Evolutionary conservation across 352 stramenopile species (phyloP), one percentile per base, ranked within the genome.

Genomic region (Phytopythium oedochilum): DNA sequence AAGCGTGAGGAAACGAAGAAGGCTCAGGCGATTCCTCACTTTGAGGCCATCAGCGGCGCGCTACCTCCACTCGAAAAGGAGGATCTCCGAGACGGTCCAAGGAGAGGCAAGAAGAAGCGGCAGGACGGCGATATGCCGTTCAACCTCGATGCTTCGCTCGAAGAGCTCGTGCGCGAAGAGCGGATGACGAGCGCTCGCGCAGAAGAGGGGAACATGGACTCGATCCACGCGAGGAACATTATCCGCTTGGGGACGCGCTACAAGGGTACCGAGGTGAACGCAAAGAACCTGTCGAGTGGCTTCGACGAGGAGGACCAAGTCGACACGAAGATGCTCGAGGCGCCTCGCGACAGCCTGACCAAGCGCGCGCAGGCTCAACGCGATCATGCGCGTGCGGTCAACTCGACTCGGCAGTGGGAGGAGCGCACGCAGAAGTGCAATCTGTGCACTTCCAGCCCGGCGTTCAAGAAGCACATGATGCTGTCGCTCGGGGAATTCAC

Each of bases 241-340:
- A 12, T 94, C 32, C 80, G 84, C 0, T 59, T 94, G 0, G 84
- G 84, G 3, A 71, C 80, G 18, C 78, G 73, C 12, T 94, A 90
- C 66, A 78, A 86, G 52, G 79, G 82, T 26, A 86, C 66, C 0
- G 80, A 92, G 63, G 68, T 76, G 29, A 89, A 76, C 25, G 67
- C 70, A 14, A 66, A 66, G 15, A 90, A 83, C 23, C 57, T 88
- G 15, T 78, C 80, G 3, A 94, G 84, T 38, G 82, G 82, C 12
- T 89, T 94, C 57, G 84, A 92, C 38, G 84, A 94, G 47, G 85
- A 93, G 36, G 81, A 91, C 20, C 70, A 88, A 63, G 62, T 93
- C 10, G 75, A 90, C 50, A 86, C 70, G 59, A 81, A 66, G 34
- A 74, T 92, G 73, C 53, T 89, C 28, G 53, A 76, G 44, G 60